Evolutionary conservation across 352 stramenopile genomes (phyloP), one percentile per base, ranked within the genome.

Genomic region (Phytophthora quininea): DNA sequence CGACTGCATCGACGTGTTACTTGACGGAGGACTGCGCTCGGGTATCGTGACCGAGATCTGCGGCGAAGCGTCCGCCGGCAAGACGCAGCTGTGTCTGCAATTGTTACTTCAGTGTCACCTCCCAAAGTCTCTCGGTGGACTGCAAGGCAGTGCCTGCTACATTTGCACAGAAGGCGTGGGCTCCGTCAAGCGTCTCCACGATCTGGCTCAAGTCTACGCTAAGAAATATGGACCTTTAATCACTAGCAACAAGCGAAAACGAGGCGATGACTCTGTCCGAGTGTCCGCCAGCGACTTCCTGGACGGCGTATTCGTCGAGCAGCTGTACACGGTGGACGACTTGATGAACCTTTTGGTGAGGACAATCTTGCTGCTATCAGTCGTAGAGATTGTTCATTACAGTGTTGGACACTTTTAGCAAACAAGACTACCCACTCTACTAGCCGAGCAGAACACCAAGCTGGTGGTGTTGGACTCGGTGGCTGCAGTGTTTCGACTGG

Each of bases 391-490:
- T 30, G 3, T 53, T 3, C 32, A n/a, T 49, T 29, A 38, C 42
- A 48, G 43, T 47, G 14, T 49, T 61, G 11, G 31, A 2, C 46
- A 7, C 6, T 10, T 56, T 31, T 45, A 94, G 86, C 87, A 95
- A 84, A 71, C 70, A 9, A 74, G 84, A 8, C 64, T 95, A 9
- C 88, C 88, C 2, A 76, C 71, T 37, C 64, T 95, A 3, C 53
- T 95, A 14, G 79, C 82, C 12, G 77, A 91, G 40, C 82, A 89
- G 49, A 86, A 90, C 51, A 92, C 86, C 10, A 91, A 90, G 45
- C 81, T 95, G 15, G 84, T 95, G 11, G 77, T 95, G 40, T 70
- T 95, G 55, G 88, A 95, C 71, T 92, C 85, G 15, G 84, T 95
- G 30, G 86, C 88, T 1, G 88, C 88, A 5, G 70, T 93, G 6